Conservation (phyloP, 495 filamentous ascomycete species). For the Penicillium robsamsonii region DNA sequence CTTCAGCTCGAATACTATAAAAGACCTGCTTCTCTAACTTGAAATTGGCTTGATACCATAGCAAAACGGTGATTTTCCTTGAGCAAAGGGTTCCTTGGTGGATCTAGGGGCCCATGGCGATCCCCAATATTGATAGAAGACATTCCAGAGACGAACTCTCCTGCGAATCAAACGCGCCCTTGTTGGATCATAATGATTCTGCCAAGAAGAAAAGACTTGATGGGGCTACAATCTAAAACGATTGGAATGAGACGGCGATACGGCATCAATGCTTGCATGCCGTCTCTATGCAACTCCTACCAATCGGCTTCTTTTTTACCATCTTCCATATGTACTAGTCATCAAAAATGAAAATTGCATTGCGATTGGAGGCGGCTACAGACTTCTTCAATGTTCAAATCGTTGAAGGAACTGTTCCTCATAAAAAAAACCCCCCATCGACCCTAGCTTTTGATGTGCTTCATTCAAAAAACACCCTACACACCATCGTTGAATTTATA, state of each 20-base stretch:
- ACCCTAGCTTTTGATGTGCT: background rate
- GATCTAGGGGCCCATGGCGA: slow-evolving; percentile 23
- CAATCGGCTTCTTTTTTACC: background rate
- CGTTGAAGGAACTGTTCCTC: background rate
- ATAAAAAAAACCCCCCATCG: background rate
- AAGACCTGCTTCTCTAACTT: background rate
- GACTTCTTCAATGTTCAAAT: background rate
- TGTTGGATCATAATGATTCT: slow-evolving; percentile 23
- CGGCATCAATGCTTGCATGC: slow-evolving; percentile 6
- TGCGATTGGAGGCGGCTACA: background rate
- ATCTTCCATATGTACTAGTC: background rate
- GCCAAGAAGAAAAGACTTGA: background rate
- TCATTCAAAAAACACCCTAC: slow-evolving; percentile 5
- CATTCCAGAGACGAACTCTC: slow-evolving; percentile 18
- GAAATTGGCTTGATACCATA: background rate
- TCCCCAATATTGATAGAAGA: slow-evolving; percentile 11
- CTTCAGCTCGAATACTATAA: background rate
- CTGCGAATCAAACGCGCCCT: slow-evolving; percentile 3
- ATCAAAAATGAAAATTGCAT: background rate
- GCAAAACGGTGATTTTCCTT: background rate
- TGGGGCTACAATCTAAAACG: background rate
- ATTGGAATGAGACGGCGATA: slow-evolving; percentile 15
- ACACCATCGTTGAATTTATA: slow-evolving; percentile 40
- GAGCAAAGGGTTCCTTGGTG: background rate
- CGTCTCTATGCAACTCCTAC: background rate